Conservation (phyloP, 202 grass and related monocot genomes). For the Setaria italica region DNA sequence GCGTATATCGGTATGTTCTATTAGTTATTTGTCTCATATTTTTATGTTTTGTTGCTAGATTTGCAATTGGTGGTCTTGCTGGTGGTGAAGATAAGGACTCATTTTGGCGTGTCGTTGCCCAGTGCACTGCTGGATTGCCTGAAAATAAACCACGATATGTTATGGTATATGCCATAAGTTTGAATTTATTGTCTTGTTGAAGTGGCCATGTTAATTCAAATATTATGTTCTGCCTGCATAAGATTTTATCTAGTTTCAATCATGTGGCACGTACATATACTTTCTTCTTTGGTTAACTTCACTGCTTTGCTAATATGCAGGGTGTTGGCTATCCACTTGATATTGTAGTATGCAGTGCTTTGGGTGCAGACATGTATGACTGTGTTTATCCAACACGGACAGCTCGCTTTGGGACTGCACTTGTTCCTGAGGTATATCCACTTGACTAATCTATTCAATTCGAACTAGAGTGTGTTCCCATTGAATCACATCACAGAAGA, state of each 20-base stretch:
- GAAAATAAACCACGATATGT: constrained; percentile 98
- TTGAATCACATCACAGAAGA: background rate
- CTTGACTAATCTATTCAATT: constrained; percentile 3
- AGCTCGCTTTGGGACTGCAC: constrained; percentile 90
- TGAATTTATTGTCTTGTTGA: background rate
- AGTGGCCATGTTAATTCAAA: constrained; percentile 1
- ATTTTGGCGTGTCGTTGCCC: constrained; percentile 94
- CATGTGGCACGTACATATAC: background rate
- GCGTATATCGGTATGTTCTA: background rate
- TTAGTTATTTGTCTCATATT: constrained; percentile 24
- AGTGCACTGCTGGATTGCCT: constrained; percentile 90
- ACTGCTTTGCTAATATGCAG: constrained; percentile 56
- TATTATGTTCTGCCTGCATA: background rate
- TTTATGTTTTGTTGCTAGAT: constrained; percentile 58
- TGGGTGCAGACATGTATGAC: constrained; percentile 96
- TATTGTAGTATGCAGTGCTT: constrained; percentile 96
- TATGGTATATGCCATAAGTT: constrained; percentile 65
- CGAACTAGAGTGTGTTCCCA: background rate
- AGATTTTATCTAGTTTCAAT: constrained; percentile 17
- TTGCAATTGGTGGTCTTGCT: constrained; percentile 95
- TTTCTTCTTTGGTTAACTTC: constrained; percentile 39
- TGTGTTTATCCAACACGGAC: constrained; percentile 94
- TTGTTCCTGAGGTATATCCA: constrained; percentile 81
- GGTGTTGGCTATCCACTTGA: constrained; percentile 99
- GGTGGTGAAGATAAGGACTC: constrained; percentile 99